These are phyloP conservation scores for Orychophragmus violaceus DNA, from an alignment of 345 rosid genomes.

Conservation along the genomic window DNA sequence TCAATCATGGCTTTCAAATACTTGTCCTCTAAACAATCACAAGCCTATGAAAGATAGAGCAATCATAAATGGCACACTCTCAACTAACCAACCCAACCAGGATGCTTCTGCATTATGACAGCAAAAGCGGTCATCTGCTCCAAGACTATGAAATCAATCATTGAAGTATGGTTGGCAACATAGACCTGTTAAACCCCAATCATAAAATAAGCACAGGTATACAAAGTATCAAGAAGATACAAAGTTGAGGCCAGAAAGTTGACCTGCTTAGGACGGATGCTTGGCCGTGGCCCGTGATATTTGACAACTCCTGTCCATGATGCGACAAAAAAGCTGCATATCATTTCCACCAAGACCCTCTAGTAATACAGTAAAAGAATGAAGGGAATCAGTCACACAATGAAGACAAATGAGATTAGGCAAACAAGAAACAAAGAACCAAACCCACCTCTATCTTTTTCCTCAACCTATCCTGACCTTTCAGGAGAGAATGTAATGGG, in stretches of 20 bases:
- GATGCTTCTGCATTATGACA: slow-evolving; percentile 99
- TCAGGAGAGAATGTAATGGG: slow-evolving; percentile 64
- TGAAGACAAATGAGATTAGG: not conserved
- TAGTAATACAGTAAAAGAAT: slow-evolving; percentile 22
- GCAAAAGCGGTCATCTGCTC: slow-evolving; percentile 99
- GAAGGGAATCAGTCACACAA: not conserved
- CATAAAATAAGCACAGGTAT: not conserved
- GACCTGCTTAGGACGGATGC: slow-evolving; percentile 96
- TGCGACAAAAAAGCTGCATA: slow-evolving; percentile 97
- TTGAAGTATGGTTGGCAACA: slow-evolving; percentile 96
- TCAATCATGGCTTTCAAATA: slow-evolving; percentile 1
- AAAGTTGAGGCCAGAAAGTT: not conserved
- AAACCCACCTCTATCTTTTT: slow-evolving; percentile 82
- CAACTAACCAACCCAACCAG: slow-evolving; percentile 99
- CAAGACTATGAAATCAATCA: slow-evolving; percentile 76
- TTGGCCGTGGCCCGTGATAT: slow-evolving; percentile 91
- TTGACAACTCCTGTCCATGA: slow-evolving; percentile 98
- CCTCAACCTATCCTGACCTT: slow-evolving; percentile 75
- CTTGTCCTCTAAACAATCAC: not conserved
- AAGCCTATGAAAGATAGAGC: not conserved
- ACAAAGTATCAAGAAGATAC: not conserved
- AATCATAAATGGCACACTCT: not conserved
- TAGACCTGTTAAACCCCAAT: slow-evolving; percentile 55
- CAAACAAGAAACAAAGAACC: not conserved
- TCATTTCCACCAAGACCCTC: slow-evolving; percentile 94